Base-by-base conservation (phyloP, 805 yeast species). In the Candida adriatica region DNA sequence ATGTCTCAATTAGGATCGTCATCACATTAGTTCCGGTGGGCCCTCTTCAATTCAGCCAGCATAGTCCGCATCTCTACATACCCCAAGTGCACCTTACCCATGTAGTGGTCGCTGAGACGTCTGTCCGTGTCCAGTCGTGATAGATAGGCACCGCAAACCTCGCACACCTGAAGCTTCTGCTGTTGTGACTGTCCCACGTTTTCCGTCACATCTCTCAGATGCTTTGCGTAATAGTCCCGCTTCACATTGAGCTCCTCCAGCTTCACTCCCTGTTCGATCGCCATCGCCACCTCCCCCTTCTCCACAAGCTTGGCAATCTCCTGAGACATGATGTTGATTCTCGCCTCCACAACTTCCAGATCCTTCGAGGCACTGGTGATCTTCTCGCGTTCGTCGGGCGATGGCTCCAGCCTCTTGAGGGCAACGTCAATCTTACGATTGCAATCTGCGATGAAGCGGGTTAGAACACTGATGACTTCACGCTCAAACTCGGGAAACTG, bases 141-240 rank as follows among this genome's bases (percentile, higher is more conserved):
- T 23, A 90, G 61, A 49, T 80, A 86, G 1, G 95, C 95, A 1
- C 95, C 95, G 58, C 97, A 88, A 2, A 75, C 76, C 41, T 75
- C 82, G 57, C 97, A 88, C 1, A 85, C 94, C 55, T 87, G 96
- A 27, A 88, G 63, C 53, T 85, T 84, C 48, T 88, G 96, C 49
- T 83, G 94, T 1, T 92, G 85, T 9, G 87, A 72, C 45, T 84
- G 90, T 3, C 94, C 92, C 6, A 80, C 66, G 48, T 74, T 77
- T 35, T 84, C 95, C 10, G 78, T 69, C 6, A 81, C 57, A 16
- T 62, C 66, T 25, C 80, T 59, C 4, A 81, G 76, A 29, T 67
- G 70, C 31, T 70, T 72, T 2, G 79, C 73, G 13, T 75, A 58
- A 13, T 52, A 51, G 18, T 66, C 72, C 43, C 87, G 61, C 41